Evolutionary conservation across 257 asterid species (phyloP), one percentile per base, ranked within the genome.

Genomic region (Verbascum thapsus): DNA sequence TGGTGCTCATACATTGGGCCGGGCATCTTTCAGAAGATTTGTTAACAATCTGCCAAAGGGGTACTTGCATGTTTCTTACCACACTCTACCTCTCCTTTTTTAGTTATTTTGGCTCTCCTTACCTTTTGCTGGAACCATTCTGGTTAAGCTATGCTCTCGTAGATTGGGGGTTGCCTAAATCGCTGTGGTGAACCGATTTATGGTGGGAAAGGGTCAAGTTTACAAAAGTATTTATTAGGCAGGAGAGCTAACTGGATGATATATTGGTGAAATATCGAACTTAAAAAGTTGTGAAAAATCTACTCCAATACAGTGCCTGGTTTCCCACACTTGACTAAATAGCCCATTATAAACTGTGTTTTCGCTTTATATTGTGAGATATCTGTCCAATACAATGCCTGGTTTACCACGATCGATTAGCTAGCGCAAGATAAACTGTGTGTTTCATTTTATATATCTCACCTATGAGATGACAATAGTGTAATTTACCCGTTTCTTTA

Each of bases 51-150:
- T 79, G 67, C 74, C 74, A 56, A 70, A 74, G 73, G 84, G 88
- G 86, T 80, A 80, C 84, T 70, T 63, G 80, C 85, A 70, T 80
- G 87, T 80, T 84, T 79, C 81, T 83, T 77, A 63, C 67, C 87
- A 82, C 81, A 71, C 77, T 73, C 58, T 64, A 53, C 56, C 76
- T 72, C 71, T 62, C 71, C 58, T 66, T 74, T 20, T 71, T 65
- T 38, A 69, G 70, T 66, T 63, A 30, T 53, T 72, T 62, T 52
- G 62, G 54, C 69, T 78, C 60, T 26, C 72, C 53, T 48, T 65
- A 58, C 53, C 74, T 51, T 57, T 51, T 35, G 23, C 8, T 2
- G 43, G 43, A 57, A 19, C 49, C 35, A 35, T 48, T 53, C 66
- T 52, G 40, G 26, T 45, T 23, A 41, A 10, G 11, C 41, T 40